phyloP scores from a whole-genome alignment of 805 yeast species.

The Ogataea ramenticola region DNA sequence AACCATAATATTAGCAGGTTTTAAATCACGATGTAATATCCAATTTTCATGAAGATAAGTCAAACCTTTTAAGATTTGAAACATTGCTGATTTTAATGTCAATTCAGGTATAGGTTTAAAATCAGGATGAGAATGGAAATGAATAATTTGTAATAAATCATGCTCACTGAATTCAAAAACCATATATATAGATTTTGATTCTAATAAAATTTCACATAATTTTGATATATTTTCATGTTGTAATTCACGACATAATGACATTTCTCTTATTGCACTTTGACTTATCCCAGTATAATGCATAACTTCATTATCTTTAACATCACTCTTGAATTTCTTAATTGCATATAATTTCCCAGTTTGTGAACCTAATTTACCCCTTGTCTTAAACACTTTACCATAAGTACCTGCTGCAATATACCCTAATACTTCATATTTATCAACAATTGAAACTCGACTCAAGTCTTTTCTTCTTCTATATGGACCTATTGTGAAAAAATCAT shows the following conservation, averaged over 20 bases:
- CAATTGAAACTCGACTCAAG: slow-evolving; percentile 57
- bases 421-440: slow-evolving; percentile 77
- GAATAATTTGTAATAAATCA: slow-evolving; percentile 89
- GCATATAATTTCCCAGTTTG: slow-evolving; percentile 48
- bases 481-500: slow-evolving; percentile 45
- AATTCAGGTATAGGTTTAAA: slow-evolving; percentile 68
- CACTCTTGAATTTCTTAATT: slow-evolving; percentile 92
- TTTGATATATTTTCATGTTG: slow-evolving; percentile 72
- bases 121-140: slow-evolving; percentile 89
- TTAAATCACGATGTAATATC: slow-evolving; percentile 91
- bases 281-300: slow-evolving; percentile 90
- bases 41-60: slow-evolving; percentile 90
- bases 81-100: slow-evolving; percentile 75
- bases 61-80: slow-evolving; percentile 92
- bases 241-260: slow-evolving; percentile 89
- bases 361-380: slow-evolving; percentile 36
- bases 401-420: slow-evolving; percentile 99
- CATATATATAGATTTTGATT: slow-evolving; percentile 87
- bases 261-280: slow-evolving; percentile 93
- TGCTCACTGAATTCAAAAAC: slow-evolving; percentile 95
- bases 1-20: slow-evolving; percentile 98
- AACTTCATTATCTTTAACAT: slow-evolving; percentile 78
- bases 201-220: slow-evolving; percentile 76
- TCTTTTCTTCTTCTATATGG: slow-evolving; percentile 64
- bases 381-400: slow-evolving; percentile 92